Evolutionary conservation across 2,329 filamentous ascomycete species (phyloP).

Genomic region (Raffaelea albimanens): DNA sequence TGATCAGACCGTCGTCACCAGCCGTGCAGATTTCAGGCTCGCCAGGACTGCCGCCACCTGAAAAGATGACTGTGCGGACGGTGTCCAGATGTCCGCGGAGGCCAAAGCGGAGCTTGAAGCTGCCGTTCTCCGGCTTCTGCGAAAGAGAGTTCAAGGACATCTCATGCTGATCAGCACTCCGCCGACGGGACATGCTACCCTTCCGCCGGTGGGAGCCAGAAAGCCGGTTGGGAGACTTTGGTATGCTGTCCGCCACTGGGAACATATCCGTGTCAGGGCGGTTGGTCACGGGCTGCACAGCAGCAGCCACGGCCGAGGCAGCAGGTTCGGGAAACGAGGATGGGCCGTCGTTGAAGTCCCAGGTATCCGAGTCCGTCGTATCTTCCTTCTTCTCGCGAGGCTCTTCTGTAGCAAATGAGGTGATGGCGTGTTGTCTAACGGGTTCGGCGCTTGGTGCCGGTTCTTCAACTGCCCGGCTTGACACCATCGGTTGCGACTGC

Average conservation of each 20-base stretch:
- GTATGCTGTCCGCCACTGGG: conserved; percentile 67
- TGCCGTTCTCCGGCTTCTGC: conserved; percentile 59
- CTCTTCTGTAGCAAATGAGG: conserved; percentile 11
- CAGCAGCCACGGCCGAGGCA: conserved; percentile 12
- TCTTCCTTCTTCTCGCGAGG: conserved; percentile 35
- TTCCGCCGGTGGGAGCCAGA: conserved; percentile 67
- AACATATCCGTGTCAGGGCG: conserved; percentile 85
- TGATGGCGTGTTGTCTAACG: conserved; percentile 22
- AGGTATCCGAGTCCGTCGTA: conserved; percentile 61
- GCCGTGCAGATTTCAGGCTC: conserved; percentile 96
- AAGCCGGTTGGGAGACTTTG: conserved; percentile 69
- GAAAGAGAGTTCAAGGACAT: conserved; percentile 37
- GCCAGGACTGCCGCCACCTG: conserved; percentile 85
- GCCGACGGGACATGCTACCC: conserved; percentile 64
- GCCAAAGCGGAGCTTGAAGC: conserved; percentile 88
- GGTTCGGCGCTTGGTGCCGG: background rate
- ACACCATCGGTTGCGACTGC: background rate
- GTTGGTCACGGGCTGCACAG: conserved; percentile 35
- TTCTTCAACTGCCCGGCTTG: background rate
- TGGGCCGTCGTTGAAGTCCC: conserved; percentile 79
- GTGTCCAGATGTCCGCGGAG: conserved; percentile 88
- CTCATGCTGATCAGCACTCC: conserved; percentile 56
- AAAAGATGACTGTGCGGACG: conserved; percentile 91
- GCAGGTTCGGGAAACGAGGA: conserved; percentile 51
- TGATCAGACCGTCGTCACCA: conserved; percentile 90